Base-by-base conservation (phyloP, 352 stramenopile genomes). In the Thalassiosira ordinaria region DNA sequence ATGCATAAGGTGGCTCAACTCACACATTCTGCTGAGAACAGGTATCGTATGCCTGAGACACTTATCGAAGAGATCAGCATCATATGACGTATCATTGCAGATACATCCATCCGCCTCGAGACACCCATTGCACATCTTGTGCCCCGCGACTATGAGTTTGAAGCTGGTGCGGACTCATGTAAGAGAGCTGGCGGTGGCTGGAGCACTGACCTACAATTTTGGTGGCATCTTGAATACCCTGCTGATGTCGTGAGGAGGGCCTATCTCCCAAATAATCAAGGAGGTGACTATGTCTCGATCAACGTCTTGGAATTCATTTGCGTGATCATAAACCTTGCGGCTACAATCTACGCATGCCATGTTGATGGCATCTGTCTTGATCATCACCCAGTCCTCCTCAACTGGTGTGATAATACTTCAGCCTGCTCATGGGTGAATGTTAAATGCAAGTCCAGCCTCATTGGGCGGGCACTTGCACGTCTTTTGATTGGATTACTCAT, bases 271-370 rank as follows among this genome's bases (percentile, higher is more conserved):
- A 53, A 67, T 20, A 67, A 67, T 26, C 27, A 27, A 27, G 1
- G 7, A 3, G 37, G 37, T 2, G 22, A 67, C 1, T 27, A 27
- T 26, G 33, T 67, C n/a, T 67, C 59, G 9, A 67, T 67, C 35
- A 67, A 67, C 29, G 27, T 8, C 2, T 18, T 67, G 33, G 59
- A 67, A 27, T 37, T 67, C 7, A 35, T 29, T 26, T 24, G 13
- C 9, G 59, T 67, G 2, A 53, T 67, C 18, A 51, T 67, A 3
- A 67, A 67, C 53, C 53, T 67, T 51, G 59, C 59, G n/a, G 59
- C 59, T 14, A 35, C 18, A 13, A 67, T 67, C 8, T 67, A 31
- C 35, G 26, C 53, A 13, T 67, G 59, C n/a, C 11, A 26, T 3
- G 2, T 39, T 7, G 59, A 67, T 53, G 60, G 60, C 7, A 56